These are phyloP conservation scores for Fusarium sp. DNA, from an alignment of 2,329 filamentous ascomycete genomes.

Conservation along the genomic window DNA sequence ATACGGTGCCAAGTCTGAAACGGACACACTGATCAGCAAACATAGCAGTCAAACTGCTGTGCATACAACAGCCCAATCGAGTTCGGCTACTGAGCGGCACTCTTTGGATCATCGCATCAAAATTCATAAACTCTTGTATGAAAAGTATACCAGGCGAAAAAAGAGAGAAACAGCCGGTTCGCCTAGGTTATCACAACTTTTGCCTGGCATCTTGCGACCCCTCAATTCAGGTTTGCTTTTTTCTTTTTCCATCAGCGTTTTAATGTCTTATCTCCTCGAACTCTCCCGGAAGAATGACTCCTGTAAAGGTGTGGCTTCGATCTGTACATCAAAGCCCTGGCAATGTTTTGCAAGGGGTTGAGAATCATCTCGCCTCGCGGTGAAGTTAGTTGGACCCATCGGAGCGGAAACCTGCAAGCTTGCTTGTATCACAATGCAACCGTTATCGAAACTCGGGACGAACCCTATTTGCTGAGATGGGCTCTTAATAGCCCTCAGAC, in stretches of 20 bases:
- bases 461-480: slow-evolving; percentile 45
- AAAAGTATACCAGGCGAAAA: slow-evolving; percentile 25
- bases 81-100: slow-evolving; percentile 13
- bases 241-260: slow-evolving; percentile 2
- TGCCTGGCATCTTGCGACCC: slow-evolving; percentile 16
- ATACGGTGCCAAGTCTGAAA: slow-evolving; percentile 29
- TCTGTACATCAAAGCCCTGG: slow-evolving; percentile 13
- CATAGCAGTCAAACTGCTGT: slow-evolving; percentile 28
- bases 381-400: slow-evolving; percentile 29
- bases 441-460: slow-evolving; percentile 40
- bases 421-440: slow-evolving; percentile 39
- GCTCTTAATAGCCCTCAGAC: slow-evolving; percentile 26
- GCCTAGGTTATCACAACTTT: slow-evolving; percentile 25
- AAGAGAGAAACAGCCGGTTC: slow-evolving; percentile 27
- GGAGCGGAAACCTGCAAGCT: slow-evolving; percentile 38
- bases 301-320: slow-evolving; percentile 3
- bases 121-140: slow-evolving; percentile 18
- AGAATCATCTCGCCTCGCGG: slow-evolving; percentile 27
- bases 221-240: slow-evolving; percentile 36
- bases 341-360: slow-evolving; percentile 27
- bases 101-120: slow-evolving; percentile 10
- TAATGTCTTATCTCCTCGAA: slow-evolving; percentile 6
- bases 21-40: slow-evolving; percentile 21
- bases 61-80: slow-evolving; percentile 27
- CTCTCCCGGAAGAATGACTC: not conserved